Evolutionary conservation across 2,329 filamentous ascomycete species (phyloP).

Genomic region (Xylariaceae sp.): DNA sequence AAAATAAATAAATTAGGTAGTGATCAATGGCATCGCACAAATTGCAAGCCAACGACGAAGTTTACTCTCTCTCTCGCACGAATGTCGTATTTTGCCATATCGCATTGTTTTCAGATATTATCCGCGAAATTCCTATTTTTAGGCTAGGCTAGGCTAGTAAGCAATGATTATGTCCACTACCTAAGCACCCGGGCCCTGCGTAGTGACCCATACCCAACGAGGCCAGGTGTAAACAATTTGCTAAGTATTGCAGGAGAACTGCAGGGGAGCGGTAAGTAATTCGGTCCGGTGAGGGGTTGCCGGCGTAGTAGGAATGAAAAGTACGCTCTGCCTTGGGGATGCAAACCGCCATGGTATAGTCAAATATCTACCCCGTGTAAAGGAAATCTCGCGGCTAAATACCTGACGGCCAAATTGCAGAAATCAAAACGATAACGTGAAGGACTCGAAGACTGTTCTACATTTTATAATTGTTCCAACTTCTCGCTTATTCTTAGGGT

Average conservation of each 20-base stretch:
- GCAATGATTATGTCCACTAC: not conserved
- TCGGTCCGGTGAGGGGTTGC: not conserved
- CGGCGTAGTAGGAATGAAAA: not conserved
- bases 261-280: not conserved
- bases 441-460: not conserved
- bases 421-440: not conserved
- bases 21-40: slow-evolving; percentile 37
- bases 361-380: no score
- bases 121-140: not conserved
- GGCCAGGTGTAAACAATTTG: no score
- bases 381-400: slow-evolving; percentile 18
- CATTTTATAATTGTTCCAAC: not conserved
- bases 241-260: not conserved
- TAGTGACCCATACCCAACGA: no score
- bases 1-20: slow-evolving; percentile 36
- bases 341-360: not conserved
- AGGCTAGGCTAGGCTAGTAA: not conserved
- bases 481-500: not conserved
- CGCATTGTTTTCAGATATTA: not conserved
- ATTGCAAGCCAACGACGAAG: slow-evolving; percentile 26
- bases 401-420: not conserved
- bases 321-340: not conserved
- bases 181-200: no score
- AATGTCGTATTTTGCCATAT: not conserved
- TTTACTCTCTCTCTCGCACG: not conserved